These are phyloP conservation scores for Geotrichum restrictum DNA, from an alignment of 1,139 yeast species.

Conservation along the genomic window DNA sequence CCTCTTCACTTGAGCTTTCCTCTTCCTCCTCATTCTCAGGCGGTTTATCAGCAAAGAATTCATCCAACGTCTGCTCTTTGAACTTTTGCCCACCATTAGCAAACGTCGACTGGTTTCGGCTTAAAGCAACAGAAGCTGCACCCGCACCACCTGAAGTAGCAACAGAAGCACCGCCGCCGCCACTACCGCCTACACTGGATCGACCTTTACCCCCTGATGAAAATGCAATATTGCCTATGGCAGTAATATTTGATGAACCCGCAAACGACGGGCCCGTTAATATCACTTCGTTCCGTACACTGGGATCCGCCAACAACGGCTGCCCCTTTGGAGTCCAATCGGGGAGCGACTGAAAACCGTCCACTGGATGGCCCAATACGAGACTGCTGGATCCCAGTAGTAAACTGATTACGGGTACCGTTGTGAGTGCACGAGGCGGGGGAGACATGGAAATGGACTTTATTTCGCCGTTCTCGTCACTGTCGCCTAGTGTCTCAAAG, in stretches of 20 bases:
- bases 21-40: conserved; percentile 33
- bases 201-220: conserved; percentile 8
- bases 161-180: background rate
- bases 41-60: conserved; percentile 63
- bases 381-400: conserved; percentile 38
- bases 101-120: conserved; percentile 13
- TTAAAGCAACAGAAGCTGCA: conserved; percentile 5
- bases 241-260: conserved; percentile 2
- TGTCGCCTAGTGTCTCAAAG: background rate
- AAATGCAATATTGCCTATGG: conserved; percentile 16
- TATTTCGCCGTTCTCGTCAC: conserved; percentile 11
- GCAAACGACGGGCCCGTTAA: background rate
- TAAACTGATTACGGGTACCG: conserved; percentile 25
- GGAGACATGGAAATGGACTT: conserved; percentile 5
- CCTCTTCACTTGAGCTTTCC: conserved; percentile 29
- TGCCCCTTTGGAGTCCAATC: conserved; percentile 33
- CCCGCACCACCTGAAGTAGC: background rate
- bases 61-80: conserved; percentile 75
- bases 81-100: conserved; percentile 38
- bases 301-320: conserved; percentile 28
- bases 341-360: conserved; percentile 34
- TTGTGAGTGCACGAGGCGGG: conserved; percentile 1
- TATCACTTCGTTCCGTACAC: conserved; percentile 34
- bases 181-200: background rate
- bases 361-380: conserved; percentile 36